phyloP scores from a whole-genome alignment of 2,329 filamentous ascomycete species.

The Fusarium subtropicale region DNA sequence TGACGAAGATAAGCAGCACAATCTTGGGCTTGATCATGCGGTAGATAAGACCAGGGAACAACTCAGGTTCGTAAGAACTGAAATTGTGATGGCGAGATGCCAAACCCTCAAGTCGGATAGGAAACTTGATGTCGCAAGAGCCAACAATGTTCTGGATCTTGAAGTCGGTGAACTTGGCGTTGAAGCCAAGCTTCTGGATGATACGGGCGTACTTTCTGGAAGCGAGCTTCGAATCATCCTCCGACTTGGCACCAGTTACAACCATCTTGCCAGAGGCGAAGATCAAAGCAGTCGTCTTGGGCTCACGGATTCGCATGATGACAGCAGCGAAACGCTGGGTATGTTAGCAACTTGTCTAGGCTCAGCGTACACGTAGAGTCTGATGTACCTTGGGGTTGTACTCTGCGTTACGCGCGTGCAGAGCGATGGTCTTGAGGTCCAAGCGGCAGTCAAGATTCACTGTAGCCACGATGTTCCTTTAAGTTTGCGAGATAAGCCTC shows the following conservation, averaged over 20 bases:
- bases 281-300: slow-evolving; percentile 97
- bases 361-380: slow-evolving; percentile 39
- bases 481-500: slow-evolving; percentile 64
- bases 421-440: slow-evolving; percentile 98
- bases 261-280: slow-evolving; percentile 99
- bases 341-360: slow-evolving; percentile 49
- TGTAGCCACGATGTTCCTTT: slow-evolving; percentile 98
- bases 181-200: slow-evolving; percentile 99
- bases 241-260: slow-evolving; percentile 96
- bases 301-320: slow-evolving; percentile 99
- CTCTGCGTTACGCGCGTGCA: slow-evolving; percentile 97
- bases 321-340: slow-evolving; percentile 94
- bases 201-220: slow-evolving; percentile 98
- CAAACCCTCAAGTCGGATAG: slow-evolving; percentile 94
- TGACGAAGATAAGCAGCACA: slow-evolving; percentile 96
- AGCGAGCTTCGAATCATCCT: slow-evolving; percentile 97
- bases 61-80: slow-evolving; percentile 97
- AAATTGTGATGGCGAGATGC: slow-evolving; percentile 99
- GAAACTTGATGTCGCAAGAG: slow-evolving; percentile 99
- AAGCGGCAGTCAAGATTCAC: slow-evolving; percentile 98
- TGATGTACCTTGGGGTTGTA: slow-evolving; percentile 93
- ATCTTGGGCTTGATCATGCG: slow-evolving; percentile 99
- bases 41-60: slow-evolving; percentile 99
- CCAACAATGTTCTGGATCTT: slow-evolving; percentile 99
- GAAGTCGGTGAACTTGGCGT: slow-evolving; percentile 99